Percentiles rank a stretch among this genome's conserved stretches.
These are phyloP conservation scores for Mycena leptocephala DNA, from an alignment of 768 basidiomycete genomes.

Conservation along the genomic window DNA sequence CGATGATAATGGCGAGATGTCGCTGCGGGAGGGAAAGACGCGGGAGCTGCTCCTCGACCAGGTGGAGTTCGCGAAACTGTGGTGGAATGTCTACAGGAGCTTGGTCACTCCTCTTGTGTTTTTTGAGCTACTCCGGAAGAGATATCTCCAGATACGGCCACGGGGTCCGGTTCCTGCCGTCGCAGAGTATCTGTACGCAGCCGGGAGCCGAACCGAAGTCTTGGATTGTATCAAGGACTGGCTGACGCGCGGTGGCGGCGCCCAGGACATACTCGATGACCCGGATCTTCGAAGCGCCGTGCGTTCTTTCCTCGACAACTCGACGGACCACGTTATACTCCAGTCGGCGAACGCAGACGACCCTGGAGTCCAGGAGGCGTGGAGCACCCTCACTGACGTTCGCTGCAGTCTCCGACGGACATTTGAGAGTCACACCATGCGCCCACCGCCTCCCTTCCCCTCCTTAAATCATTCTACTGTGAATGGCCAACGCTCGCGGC, in stretches of 20 bases:
- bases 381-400: conserved; percentile 61
- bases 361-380: conserved; percentile 62
- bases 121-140: conserved; percentile 89
- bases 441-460: conserved; percentile 64
- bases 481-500: conserved; percentile 45
- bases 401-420: conserved; percentile 57
- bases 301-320: conserved; percentile 71
- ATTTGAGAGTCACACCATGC: conserved; percentile 72
- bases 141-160: conserved; percentile 71
- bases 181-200: conserved; percentile 65
- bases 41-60: conserved; percentile 82
- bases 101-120: conserved; percentile 88
- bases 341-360: conserved; percentile 60
- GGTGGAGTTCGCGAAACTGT: conserved; percentile 80
- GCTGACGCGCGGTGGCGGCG: conserved; percentile 81
- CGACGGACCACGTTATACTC: conserved; percentile 68
- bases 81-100: conserved; percentile 90
- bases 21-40: conserved; percentile 81
- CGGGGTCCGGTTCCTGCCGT: conserved; percentile 58
- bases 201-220: conserved; percentile 73
- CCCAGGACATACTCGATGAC: conserved; percentile 87
- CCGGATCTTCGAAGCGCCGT: conserved; percentile 73
- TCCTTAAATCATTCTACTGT: conserved; percentile 40
- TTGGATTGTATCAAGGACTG: conserved; percentile 80
- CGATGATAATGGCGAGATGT: conserved; percentile 91